A percentile compares a stretch with the other conserved stretches of the same genome.
These are phyloP conservation scores for Pouteria campechiana DNA, from an alignment of 179 eudicot species.

Conservation along the genomic window DNA sequence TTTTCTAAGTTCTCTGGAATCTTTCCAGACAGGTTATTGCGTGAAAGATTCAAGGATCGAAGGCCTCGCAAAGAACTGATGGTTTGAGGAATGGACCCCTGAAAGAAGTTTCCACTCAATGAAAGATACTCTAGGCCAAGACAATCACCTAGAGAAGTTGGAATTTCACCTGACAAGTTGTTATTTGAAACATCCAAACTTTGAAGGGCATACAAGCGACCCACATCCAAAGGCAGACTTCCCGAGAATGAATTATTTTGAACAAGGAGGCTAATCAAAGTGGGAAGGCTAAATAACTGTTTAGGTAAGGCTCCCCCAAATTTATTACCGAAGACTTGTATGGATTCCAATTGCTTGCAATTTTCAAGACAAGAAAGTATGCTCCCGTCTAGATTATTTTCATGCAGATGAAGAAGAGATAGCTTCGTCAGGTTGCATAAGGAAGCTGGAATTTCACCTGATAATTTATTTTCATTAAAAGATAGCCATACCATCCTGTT, in stretches of 20 bases:
- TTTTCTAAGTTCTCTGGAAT: not conserved
- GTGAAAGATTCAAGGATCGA: slow-evolving; percentile 1
- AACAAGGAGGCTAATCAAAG: not conserved
- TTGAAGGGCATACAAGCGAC: not conserved
- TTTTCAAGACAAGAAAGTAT: slow-evolving; percentile 21
- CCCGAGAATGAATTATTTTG: not conserved
- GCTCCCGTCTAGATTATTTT: slow-evolving; percentile 8
- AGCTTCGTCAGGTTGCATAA: slow-evolving; percentile 20
- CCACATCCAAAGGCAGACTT: slow-evolving; percentile 1
- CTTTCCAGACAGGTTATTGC: slow-evolving; percentile 6
- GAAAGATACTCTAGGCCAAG: not conserved
- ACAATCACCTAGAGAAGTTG: not conserved
- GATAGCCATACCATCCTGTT: not conserved
- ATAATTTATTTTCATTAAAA: slow-evolving; percentile 7
- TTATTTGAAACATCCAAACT: slow-evolving; percentile 2
- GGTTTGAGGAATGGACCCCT: slow-evolving; percentile 2
- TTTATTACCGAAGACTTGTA: not conserved
- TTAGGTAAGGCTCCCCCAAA: not conserved
- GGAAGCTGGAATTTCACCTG: slow-evolving; percentile 14
- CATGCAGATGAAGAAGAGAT: not conserved
- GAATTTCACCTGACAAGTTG: slow-evolving; percentile 5
- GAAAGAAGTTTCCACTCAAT: slow-evolving; percentile 1
- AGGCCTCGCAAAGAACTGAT: slow-evolving; percentile 2
- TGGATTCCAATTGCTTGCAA: slow-evolving; percentile 4
- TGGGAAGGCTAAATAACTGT: not conserved